These are phyloP conservation scores for Cadophora sp. DNA, from an alignment of 2,329 filamentous ascomycete genomes.

Conservation along the genomic window DNA sequence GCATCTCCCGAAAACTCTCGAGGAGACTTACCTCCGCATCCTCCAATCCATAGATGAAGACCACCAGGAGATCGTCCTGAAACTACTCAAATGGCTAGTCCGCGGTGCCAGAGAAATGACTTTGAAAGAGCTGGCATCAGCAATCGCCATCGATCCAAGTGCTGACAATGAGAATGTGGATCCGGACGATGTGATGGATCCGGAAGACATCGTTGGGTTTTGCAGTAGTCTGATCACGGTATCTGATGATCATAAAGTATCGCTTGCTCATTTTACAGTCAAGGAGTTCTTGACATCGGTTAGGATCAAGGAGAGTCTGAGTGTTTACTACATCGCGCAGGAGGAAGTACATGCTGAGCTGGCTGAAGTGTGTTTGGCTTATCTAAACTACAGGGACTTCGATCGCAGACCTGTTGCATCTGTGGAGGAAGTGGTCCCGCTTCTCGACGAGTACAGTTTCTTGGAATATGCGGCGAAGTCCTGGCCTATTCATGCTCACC, in stretches of 20 bases:
- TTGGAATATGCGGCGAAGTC: constrained; percentile 20
- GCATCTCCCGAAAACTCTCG: constrained; percentile 33
- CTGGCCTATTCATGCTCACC: constrained; percentile 18
- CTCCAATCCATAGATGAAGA: constrained; percentile 36
- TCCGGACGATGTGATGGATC: constrained; percentile 24
- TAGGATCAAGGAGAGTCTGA: constrained; percentile 25
- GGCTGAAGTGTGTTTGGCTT: constrained; percentile 28
- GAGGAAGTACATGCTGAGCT: constrained; percentile 19
- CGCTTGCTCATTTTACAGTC: constrained; percentile 45
- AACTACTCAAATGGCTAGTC: constrained; percentile 41
- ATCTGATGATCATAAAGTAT: constrained; percentile 17
- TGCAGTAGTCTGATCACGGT: constrained; percentile 25
- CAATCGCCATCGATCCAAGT: constrained; percentile 41
- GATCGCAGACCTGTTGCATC: constrained; percentile 13
- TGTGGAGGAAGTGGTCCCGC: neutral
- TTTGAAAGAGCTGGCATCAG: constrained; percentile 23
- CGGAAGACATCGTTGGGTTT: constrained; percentile 37
- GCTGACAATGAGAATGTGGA: constrained; percentile 9
- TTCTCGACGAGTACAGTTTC: constrained; percentile 14
- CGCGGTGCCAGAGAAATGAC: constrained; percentile 35
- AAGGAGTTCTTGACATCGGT: constrained; percentile 44
- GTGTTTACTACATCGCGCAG: constrained; percentile 3
- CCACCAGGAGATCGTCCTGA: constrained; percentile 35
- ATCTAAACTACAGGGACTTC: constrained; percentile 19
- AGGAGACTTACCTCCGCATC: constrained; percentile 39